These are phyloP conservation scores for Sambucus nigra DNA, from an alignment of 129 eudicot species.

Conservation along the genomic window DNA sequence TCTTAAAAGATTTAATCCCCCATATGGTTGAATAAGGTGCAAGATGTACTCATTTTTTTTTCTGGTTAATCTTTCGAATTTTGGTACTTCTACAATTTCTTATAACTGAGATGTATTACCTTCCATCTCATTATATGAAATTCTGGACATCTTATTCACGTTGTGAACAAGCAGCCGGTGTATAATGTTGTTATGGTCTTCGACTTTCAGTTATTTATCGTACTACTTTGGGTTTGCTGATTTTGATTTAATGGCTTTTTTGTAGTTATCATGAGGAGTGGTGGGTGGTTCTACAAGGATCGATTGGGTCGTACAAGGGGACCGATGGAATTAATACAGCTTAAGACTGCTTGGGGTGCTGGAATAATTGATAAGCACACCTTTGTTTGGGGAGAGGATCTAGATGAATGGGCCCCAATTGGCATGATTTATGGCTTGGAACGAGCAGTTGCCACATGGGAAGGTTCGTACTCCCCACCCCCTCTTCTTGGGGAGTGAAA, in stretches of 20 bases:
- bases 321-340: constrained; percentile 84
- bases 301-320: constrained; percentile 92
- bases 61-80: too few species aligned
- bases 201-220: not conserved
- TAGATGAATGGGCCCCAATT: constrained; percentile 98
- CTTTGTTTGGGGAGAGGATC: constrained; percentile 89
- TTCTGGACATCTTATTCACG: too few species aligned
- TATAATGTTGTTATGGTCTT: not conserved
- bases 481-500: too few species aligned
- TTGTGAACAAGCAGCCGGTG: too few species aligned
- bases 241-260: constrained; percentile 14
- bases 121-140: too few species aligned
- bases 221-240: too few species aligned
- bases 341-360: constrained; percentile 92
- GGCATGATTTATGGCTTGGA: constrained; percentile 85
- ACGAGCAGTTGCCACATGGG: constrained; percentile 90
- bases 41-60: too few species aligned
- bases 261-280: constrained; percentile 78
- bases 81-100: too few species aligned
- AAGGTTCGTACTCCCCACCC: constrained; percentile 80
- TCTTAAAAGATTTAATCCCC: too few species aligned
- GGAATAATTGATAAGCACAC: constrained; percentile 90
- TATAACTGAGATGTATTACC: too few species aligned
- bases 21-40: too few species aligned
- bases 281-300: constrained; percentile 83